Conservation (phyloP, 2,329 filamentous ascomycete genomes). For the Escovopsis sp. region DNA sequence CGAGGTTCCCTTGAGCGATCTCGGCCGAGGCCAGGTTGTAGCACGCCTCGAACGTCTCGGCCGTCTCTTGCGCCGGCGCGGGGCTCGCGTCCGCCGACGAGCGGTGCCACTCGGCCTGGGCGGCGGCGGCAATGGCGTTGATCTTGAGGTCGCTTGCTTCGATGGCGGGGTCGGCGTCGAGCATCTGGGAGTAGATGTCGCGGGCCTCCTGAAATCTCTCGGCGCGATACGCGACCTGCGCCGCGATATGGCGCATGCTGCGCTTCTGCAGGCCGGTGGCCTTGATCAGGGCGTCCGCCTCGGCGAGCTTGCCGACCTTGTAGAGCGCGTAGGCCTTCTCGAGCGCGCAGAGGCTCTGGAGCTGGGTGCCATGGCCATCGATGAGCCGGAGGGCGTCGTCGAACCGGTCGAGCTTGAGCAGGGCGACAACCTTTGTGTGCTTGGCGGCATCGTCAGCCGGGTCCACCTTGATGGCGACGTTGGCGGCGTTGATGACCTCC, state of each 20-base stretch:
- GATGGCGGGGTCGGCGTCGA: constrained; percentile 26
- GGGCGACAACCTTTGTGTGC: constrained; percentile 56
- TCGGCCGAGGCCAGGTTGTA: constrained; percentile 67
- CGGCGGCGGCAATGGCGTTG: constrained; percentile 57
- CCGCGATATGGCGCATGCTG: constrained; percentile 38
- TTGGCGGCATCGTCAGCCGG: constrained; percentile 46
- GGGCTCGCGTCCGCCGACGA: constrained; percentile 16
- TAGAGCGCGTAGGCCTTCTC: constrained; percentile 76
- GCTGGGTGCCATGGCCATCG: constrained; percentile 43
- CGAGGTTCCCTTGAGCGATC: constrained; percentile 54
- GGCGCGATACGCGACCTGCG: constrained; percentile 57
- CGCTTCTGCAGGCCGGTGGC: constrained; percentile 17
- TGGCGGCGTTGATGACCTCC: constrained; percentile 52
- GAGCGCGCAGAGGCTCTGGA: constrained; percentile 47
- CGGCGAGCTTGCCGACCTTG: constrained; percentile 55
- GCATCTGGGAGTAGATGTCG: constrained; percentile 46
- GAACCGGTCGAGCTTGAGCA: constrained; percentile 72
- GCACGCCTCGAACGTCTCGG: constrained; percentile 66
- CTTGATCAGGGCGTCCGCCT: constrained; percentile 38
- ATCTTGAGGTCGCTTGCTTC: constrained; percentile 61
- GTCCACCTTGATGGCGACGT: constrained; percentile 45
- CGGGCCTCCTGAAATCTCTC: constrained; percentile 58
- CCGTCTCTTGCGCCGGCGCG: constrained; percentile 38
- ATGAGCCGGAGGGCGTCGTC: constrained; percentile 60
- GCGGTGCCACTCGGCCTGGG: constrained; percentile 59